Base-by-base conservation (phyloP, 1,139 yeast species). In the Yamadazyma taylorii region DNA sequence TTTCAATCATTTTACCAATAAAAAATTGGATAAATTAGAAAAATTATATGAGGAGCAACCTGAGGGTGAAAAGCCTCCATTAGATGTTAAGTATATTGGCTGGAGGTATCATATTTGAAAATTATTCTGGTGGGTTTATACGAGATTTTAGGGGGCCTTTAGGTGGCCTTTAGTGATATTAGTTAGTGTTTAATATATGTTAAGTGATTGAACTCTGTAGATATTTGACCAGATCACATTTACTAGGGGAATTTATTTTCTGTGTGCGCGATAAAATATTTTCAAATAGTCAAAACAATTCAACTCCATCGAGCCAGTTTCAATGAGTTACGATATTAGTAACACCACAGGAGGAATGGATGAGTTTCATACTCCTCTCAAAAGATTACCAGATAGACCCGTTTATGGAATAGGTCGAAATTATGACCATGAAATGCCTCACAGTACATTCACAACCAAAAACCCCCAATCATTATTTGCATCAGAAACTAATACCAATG, bases 321-420 rank as follows among this genome's bases (percentile, higher is more conserved):
- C n/a, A n/a, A 19, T 19, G 21, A 8, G 8, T 19, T 19, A 19
- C 21, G 21, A 19, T 8, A 8, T 19, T 8, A 19, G 21, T 24
- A 40, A 41, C 11, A 35, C 43, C 17, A 39, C 44, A 6, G 31
- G 34, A 9, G 43, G 32, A 34, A 30, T 36, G 24, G 39, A 29
- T 9, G 24, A 34, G 9, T 48, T 48, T 24, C 41, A 43, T 33
- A 48, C 52, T 3, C 52, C 52, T 10, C 33, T 48, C 14, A 47
- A 48, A 30, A 31, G 41, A 30, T 42, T 48, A 7, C 48, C 48
- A 9, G 39, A 47, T 26, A 40, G 36, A 21, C 35, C 47, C 4
- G 34, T 44, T 15, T 36, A 38, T 30, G 32, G 35, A 32, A 12
- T 14, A 8, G 14, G 8, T 7, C 22, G 17, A 4, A 8, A 16